Conservation (phyloP, 179 eudicot genomes). For the Spinacia oleracea region DNA sequence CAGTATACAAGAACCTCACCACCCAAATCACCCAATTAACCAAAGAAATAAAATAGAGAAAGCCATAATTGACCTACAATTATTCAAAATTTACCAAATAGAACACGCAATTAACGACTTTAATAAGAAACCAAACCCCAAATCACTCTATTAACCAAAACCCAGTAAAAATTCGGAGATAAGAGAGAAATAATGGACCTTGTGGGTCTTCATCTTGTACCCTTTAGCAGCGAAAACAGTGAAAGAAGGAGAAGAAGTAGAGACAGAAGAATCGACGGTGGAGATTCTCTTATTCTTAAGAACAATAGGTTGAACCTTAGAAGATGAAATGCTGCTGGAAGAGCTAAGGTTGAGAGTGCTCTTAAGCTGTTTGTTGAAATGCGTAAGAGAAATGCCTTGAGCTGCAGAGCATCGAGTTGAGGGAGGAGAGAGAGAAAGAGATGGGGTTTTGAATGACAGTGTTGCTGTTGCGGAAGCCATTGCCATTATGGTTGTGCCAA, state of each 20-base stretch:
- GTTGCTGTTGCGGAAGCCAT: slow-evolving; percentile 33
- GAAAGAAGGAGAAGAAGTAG: slow-evolving; percentile 42
- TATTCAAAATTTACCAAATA: not conserved
- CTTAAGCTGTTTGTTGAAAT: slow-evolving; percentile 35
- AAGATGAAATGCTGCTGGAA: slow-evolving; percentile 41
- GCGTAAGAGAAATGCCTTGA: slow-evolving; percentile 33
- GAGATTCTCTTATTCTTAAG: slow-evolving; percentile 23
- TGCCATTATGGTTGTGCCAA: slow-evolving; percentile 27
- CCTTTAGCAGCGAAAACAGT: slow-evolving; percentile 71
- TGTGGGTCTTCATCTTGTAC: slow-evolving; percentile 98
- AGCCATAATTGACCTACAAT: too few species aligned
- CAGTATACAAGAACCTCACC: not conserved
- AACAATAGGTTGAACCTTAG: slow-evolving; percentile 37
- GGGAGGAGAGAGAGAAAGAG: slow-evolving; percentile 14
- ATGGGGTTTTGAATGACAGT: slow-evolving; percentile 11
- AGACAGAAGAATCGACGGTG: slow-evolving; percentile 22
- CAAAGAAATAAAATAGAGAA: not conserved
- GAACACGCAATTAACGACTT: not conserved
- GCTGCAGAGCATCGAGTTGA: slow-evolving; percentile 9
- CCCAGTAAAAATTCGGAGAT: not conserved
- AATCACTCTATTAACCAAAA: not conserved
- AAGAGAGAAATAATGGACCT: slow-evolving; percentile 39
- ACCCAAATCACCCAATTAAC: not conserved
- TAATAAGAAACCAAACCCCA: not conserved
- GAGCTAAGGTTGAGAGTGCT: slow-evolving; percentile 45